Percentiles rank a stretch among this genome's conserved stretches.
phyloP scores from a whole-genome alignment of 2,329 filamentous ascomycete genomes.

The Neoscytalidium dimidiatum region DNA sequence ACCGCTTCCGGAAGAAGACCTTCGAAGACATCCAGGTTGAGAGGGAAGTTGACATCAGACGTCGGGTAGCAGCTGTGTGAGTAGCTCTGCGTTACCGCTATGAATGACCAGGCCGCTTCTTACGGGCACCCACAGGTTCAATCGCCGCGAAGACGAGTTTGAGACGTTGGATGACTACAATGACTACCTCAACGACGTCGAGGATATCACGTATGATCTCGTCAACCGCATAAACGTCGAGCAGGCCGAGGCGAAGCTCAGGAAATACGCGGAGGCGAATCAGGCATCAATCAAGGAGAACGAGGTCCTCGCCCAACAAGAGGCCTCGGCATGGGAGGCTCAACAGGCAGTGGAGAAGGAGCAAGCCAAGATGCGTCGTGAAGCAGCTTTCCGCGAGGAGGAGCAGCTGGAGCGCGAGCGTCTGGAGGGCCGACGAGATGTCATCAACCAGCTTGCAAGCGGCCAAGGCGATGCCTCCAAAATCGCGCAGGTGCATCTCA shows the following conservation, averaged over 20 bases:
- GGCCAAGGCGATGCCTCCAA: conserved; percentile 63
- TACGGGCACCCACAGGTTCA: conserved; percentile 63
- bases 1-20: conserved; percentile 82
- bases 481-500: conserved; percentile 60
- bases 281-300: conserved; percentile 57
- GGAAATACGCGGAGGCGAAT: conserved; percentile 74
- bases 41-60: conserved; percentile 88
- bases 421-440: conserved; percentile 65
- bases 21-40: conserved; percentile 88
- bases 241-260: conserved; percentile 61
- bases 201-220: conserved; percentile 86
- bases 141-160: conserved; percentile 88
- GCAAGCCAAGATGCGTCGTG: conserved; percentile 62
- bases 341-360: conserved; percentile 64
- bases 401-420: conserved; percentile 66
- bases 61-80: conserved; percentile 67
- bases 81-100: conserved; percentile 22
- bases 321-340: conserved; percentile 49
- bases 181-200: conserved; percentile 91
- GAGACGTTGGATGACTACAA: conserved; percentile 82
- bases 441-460: conserved; percentile 69
- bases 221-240: conserved; percentile 70
- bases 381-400: conserved; percentile 67
- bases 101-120: conserved; percentile 20
- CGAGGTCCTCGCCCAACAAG: conserved; percentile 49